phyloP scores from a whole-genome alignment of 495 filamentous ascomycete genomes.

The Talaromyces wortmannii region DNA sequence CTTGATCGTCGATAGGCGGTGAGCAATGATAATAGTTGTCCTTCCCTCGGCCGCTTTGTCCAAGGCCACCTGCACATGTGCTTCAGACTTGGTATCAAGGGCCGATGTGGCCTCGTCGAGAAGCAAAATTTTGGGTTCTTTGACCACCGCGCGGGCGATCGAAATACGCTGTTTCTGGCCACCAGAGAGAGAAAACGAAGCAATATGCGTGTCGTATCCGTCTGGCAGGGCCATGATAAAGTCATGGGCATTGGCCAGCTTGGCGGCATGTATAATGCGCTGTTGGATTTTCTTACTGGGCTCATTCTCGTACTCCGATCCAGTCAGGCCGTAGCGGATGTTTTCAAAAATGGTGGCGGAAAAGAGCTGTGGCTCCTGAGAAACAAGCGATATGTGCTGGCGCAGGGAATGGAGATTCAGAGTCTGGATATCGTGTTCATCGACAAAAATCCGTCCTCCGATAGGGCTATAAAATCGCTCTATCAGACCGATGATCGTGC shows the following conservation, averaged over 20 bases:
- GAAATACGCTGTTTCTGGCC: constrained; percentile 95
- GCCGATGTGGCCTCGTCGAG: constrained; percentile 94
- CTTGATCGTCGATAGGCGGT: constrained; percentile 90
- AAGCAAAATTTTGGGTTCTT: constrained; percentile 89
- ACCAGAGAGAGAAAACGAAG: constrained; percentile 86
- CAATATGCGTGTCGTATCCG: constrained; percentile 89
- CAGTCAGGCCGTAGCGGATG: constrained; percentile 81
- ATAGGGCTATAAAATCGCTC: constrained; percentile 92
- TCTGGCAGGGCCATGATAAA: constrained; percentile 79
- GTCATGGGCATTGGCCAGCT: constrained; percentile 89
- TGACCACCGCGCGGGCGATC: constrained; percentile 84
- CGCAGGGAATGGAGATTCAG: constrained; percentile 89
- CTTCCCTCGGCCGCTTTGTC: constrained; percentile 80
- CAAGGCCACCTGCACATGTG: constrained; percentile 87
- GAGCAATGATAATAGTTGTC: constrained; percentile 94
- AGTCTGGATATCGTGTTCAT: constrained; percentile 72
- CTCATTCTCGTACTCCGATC: constrained; percentile 64
- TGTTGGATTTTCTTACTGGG: constrained; percentile 36
- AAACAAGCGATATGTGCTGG: constrained; percentile 84
- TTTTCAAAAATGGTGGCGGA: constrained; percentile 81
- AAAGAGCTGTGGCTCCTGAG: constrained; percentile 67
- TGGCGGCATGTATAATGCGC: constrained; percentile 75
- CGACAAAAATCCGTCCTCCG: constrained; percentile 68
- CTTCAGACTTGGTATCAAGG: constrained; percentile 90
- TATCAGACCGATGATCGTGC: constrained; percentile 84